A percentile compares a stretch with the other conserved stretches of the same genome.
Evolutionary conservation across 2,329 filamentous ascomycete species (phyloP).

Genomic region (Phoma sp.): DNA sequence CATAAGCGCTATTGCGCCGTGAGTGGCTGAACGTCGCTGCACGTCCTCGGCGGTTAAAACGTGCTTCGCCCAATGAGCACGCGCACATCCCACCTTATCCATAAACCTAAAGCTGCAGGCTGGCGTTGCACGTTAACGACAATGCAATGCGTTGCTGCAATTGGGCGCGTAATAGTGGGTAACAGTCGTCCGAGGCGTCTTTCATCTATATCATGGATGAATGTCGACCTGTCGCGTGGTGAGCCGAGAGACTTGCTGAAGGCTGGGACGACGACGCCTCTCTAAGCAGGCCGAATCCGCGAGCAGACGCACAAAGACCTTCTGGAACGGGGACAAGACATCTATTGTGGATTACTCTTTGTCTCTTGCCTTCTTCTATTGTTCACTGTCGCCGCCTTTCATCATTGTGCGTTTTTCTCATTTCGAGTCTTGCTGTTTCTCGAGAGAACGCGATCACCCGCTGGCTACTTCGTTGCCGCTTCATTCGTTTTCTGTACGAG

Average conservation of each 20-base stretch:
- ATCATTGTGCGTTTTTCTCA: slow-evolving; percentile 10
- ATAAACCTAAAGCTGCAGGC: slow-evolving; percentile 20
- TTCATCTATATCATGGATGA: slow-evolving; percentile 30
- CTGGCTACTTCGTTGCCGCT: slow-evolving; percentile 2
- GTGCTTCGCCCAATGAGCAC: slow-evolving; percentile 22
- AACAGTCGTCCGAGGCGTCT: slow-evolving; percentile 15
- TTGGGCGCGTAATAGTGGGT: slow-evolving; percentile 25
- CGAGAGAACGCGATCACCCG: background rate
- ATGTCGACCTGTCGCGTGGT: slow-evolving; percentile 32
- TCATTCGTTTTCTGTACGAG: slow-evolving; percentile 16
- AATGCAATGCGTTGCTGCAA: slow-evolving; percentile 24
- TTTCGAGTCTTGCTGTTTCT: slow-evolving; percentile 19
- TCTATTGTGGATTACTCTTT: slow-evolving; percentile 8
- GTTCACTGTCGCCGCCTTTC: slow-evolving; percentile 5
- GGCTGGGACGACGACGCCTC: slow-evolving; percentile 21
- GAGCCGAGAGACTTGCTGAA: slow-evolving; percentile 26
- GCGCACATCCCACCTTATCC: slow-evolving; percentile 3
- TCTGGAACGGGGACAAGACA: slow-evolving; percentile 19
- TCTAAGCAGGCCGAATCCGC: slow-evolving; percentile 1
- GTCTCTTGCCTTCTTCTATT: slow-evolving; percentile 8
- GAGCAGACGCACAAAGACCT: slow-evolving; percentile 12
- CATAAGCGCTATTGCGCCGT: slow-evolving; percentile 40
- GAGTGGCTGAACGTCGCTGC: slow-evolving; percentile 35
- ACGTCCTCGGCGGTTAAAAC: slow-evolving; percentile 35
- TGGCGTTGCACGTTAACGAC: slow-evolving; percentile 29